Base-by-base conservation (phyloP, 108 stramenopile species). In the Nannochloropsis gaditana region DNA sequence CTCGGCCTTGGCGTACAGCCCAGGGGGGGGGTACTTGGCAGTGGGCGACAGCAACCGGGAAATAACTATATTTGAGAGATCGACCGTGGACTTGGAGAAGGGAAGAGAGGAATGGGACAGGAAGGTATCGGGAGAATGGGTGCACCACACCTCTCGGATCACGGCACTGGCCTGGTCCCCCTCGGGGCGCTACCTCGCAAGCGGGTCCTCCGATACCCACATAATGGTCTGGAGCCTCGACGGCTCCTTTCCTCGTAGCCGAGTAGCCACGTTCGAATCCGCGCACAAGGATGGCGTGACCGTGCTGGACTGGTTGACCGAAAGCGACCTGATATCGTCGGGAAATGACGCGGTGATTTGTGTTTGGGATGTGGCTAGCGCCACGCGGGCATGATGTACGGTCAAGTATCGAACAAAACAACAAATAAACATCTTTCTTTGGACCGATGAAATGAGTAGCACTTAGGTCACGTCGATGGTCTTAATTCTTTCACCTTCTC, bases 291-390 rank as follows among this genome's bases (percentile, higher is more conserved):
- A 88, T 59, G 91, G 91, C 8, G 85, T 90, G 80, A 87, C 47
- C 41, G 90, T 87, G 84, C 42, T 91, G 50, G 83, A 45, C 9
- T 91, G 86, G 87, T 45, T 90, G 44, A 81, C 86, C 9, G 89
- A 84, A 15, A 79, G 79, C 9, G 45, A 41, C 4, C 17, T 98
- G 82, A 91, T 97, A n/a, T 96, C 96, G 1, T 93, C 91, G 6
- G 97, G 97, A n/a, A 87, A 84, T 42, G 97, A 98, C 90, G 93
- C 93, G 9, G 95, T 94, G 82, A 84, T 95, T 80, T 92, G 94
- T 83, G 88, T 89, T 83, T 97, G 95, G 95, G 93, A 96, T 88
- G 91, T 95, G 3, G 84, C 84, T 8, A 45, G 59, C n/a, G 59
- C 59, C 19, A 73, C 31, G 31, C 31, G 31, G 1, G 31, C 31